Evolutionary conservation across 805 yeast species (phyloP).

Genomic region (Suhomyces sp.): DNA sequence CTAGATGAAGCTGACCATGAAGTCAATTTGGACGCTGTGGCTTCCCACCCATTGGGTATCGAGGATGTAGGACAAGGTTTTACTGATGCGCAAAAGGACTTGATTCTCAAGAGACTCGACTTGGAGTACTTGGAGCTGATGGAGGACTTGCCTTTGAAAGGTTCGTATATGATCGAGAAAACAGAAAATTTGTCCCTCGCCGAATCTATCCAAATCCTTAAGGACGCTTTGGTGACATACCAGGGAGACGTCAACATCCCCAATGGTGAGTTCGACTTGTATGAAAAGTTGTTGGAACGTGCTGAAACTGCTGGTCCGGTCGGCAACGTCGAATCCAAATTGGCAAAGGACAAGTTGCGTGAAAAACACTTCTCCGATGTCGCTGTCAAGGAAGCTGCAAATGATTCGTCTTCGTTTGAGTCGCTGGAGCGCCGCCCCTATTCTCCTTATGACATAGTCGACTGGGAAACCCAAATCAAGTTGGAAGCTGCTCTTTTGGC

Average conservation of each 20-base stretch:
- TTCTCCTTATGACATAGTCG: slow-evolving; percentile 4
- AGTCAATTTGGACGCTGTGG: slow-evolving; percentile 15
- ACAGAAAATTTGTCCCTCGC: slow-evolving; percentile 19
- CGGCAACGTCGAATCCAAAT: not conserved
- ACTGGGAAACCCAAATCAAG: slow-evolving; percentile 17
- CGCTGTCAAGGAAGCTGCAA: slow-evolving; percentile 14
- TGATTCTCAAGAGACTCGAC: slow-evolving; percentile 26
- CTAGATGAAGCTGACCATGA: slow-evolving; percentile 8
- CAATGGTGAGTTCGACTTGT: slow-evolving; percentile 20
- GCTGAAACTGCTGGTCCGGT: not conserved
- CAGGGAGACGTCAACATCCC: slow-evolving; percentile 33
- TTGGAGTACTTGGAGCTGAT: slow-evolving; percentile 22
- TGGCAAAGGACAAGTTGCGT: not conserved
- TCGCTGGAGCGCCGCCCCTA: not conserved
- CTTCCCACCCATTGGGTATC: slow-evolving; percentile 22
- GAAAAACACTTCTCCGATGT: not conserved
- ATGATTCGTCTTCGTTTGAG: slow-evolving; percentile 15
- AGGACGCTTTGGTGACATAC: slow-evolving; percentile 26
- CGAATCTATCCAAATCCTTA: slow-evolving; percentile 27
- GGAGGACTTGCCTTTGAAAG: slow-evolving; percentile 32
- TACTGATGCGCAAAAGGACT: slow-evolving; percentile 25
- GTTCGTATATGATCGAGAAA: slow-evolving; percentile 27
- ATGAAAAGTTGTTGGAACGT: slow-evolving; percentile 16
- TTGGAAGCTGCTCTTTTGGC: slow-evolving; percentile 18
- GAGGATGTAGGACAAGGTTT: slow-evolving; percentile 22